Percentiles rank a stretch among this genome's conserved stretches.
phyloP scores from a whole-genome alignment of 2,329 filamentous ascomycete species.

The Sclerotinia nivalis region DNA sequence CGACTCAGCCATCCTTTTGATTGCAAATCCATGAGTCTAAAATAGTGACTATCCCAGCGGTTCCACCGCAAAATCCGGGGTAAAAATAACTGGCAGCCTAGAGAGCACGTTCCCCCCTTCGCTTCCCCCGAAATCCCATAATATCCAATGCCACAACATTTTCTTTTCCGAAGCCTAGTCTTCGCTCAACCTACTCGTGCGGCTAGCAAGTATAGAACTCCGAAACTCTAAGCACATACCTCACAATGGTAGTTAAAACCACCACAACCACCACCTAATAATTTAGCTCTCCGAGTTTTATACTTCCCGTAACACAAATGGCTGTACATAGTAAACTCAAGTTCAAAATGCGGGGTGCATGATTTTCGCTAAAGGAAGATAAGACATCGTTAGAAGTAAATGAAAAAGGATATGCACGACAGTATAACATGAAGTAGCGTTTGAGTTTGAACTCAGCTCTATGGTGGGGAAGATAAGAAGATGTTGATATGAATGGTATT shows the following conservation, averaged over 20 bases:
- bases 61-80: neutral
- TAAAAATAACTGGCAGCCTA: neutral
- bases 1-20: neutral
- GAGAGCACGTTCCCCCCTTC: neutral
- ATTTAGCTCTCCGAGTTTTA: no score
- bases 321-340: neutral
- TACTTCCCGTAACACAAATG: no score
- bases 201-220: no score
- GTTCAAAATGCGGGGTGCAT: neutral
- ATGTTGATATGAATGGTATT: neutral
- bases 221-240: no score
- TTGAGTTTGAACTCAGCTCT: neutral
- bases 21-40: neutral
- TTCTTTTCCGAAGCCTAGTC: neutral
- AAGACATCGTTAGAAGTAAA: neutral
- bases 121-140: neutral
- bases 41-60: neutral
- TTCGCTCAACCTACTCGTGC: neutral
- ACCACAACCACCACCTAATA: no score
- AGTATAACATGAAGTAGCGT: neutral
- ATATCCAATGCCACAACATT: neutral
- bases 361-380: neutral
- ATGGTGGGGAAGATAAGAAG: neutral
- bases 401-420: neutral
- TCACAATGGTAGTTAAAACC: no score